Conservation (phyloP, 2,329 filamentous ascomycete species). For the Phyllosticta citriasiana region DNA sequence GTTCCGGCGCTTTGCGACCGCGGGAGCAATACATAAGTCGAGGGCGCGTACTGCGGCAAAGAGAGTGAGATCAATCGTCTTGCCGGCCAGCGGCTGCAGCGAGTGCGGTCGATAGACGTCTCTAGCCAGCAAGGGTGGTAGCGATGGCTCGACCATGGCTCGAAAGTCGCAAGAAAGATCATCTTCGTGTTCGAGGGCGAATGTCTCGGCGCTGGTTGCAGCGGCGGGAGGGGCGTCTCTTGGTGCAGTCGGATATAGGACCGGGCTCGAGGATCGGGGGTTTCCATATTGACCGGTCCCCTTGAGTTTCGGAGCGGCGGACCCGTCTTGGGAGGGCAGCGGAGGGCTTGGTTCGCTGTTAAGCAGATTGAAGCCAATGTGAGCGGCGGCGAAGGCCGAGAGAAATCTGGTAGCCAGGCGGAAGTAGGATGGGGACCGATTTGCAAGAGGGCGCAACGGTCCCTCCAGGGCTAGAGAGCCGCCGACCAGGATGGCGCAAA, state of each 20-base stretch:
- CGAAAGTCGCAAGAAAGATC: neutral
- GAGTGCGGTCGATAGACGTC: neutral
- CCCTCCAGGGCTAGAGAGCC: conserved; percentile 39
- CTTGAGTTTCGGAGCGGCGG: neutral
- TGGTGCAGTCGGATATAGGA: neutral
- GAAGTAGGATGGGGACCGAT: neutral
- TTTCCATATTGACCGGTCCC: neutral
- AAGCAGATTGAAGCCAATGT: conserved; percentile 38
- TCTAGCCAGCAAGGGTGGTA: neutral
- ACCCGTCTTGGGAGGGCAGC: neutral
- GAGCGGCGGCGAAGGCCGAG: conserved; percentile 39
- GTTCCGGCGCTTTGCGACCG: conserved; percentile 14
- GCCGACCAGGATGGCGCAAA: conserved; percentile 42
- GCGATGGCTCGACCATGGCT: neutral
- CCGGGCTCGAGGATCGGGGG: neutral
- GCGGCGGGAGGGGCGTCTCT: neutral
- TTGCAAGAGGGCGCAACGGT: conserved; percentile 16
- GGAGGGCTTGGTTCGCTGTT: conserved; percentile 27
- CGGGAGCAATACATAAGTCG: conserved; percentile 53
- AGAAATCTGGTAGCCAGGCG: conserved; percentile 22
- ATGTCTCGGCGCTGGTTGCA: neutral
- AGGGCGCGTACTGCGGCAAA: conserved; percentile 63
- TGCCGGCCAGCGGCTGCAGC: conserved; percentile 45
- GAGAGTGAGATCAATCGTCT: conserved; percentile 73
- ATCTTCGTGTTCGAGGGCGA: neutral